Conservation (phyloP, 2,329 filamentous ascomycete genomes). For the Penicillium decumbens region DNA sequence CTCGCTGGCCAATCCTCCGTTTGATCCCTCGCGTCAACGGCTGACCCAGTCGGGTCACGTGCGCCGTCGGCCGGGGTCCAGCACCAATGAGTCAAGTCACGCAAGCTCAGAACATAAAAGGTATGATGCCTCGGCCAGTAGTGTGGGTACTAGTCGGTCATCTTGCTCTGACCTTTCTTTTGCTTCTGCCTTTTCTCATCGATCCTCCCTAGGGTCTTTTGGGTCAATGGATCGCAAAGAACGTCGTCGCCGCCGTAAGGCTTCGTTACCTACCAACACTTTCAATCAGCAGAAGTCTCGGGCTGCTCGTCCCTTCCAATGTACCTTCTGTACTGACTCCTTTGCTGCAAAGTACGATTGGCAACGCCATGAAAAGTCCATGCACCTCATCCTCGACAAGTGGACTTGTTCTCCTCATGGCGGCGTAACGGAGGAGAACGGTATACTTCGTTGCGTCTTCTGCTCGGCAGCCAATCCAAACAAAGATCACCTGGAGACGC, state of each 20-base stretch:
- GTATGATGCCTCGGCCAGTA: constrained; percentile 51
- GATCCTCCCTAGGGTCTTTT: constrained; percentile 52
- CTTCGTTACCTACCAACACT: constrained; percentile 40
- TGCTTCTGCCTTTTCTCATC: constrained; percentile 54
- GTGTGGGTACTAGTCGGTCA: constrained; percentile 50
- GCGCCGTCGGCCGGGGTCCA: constrained; percentile 41
- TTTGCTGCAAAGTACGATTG: constrained; percentile 57
- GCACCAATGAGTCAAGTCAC: constrained; percentile 50
- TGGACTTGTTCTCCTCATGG: constrained; percentile 59
- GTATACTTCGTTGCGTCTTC: constrained; percentile 54
- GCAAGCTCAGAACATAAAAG: constrained; percentile 49
- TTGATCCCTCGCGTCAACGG: constrained; percentile 32
- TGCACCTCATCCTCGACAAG: constrained; percentile 54
- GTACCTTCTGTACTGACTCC: constrained; percentile 55
- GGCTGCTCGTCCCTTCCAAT: constrained; percentile 50
- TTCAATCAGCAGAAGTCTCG: constrained; percentile 41
- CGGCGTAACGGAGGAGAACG: constrained; percentile 48
- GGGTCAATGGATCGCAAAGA: constrained; percentile 57
- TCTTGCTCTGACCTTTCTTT: constrained; percentile 54
- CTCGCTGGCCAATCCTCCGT: constrained; percentile 49
- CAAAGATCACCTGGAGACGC: constrained; percentile 54
- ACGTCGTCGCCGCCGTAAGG: constrained; percentile 52
- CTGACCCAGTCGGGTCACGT: constrained; percentile 30
- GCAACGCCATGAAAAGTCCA: constrained; percentile 56
- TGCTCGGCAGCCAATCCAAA: constrained; percentile 53